Base-by-base conservation (phyloP, 2,329 filamentous ascomycete genomes). In the Cyphellophora attinorum region DNA sequence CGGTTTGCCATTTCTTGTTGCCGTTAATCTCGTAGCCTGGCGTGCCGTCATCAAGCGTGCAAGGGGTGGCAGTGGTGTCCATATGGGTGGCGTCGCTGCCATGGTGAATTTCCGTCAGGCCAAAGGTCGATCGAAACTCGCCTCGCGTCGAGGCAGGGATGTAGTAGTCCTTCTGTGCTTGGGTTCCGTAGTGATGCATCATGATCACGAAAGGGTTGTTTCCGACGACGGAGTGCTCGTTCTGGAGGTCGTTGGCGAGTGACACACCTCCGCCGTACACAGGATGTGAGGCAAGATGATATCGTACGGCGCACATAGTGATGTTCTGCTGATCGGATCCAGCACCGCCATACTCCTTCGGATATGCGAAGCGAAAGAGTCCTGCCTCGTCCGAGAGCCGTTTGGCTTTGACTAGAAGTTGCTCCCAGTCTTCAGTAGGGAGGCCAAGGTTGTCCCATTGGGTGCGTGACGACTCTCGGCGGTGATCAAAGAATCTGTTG, bases 1-100 rank as follows among this genome's bases (percentile, higher is more conserved):
- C 74, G 2, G 72, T 77, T 60, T 79, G 75, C 75, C 75, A 80
- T 54, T 72, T 75, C 58, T 80, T 79, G 31, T 58, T 60, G 3
- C 74, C 75, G 30, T 68, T 70, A 46, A 79, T 65, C 45, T 68
- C 31, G 58, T 65, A 76, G 5, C 66, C 67, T 2, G 59, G 50
- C 4, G 58, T 56, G 1, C 65, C 68, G 31, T 45, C 40, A 11
- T 46, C 40, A n/a, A 51, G 36, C 10, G 47, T 61, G 45, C 64
- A 61, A 15, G 57, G 60, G 19, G 45, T 55, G 2, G 70, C 75
- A 16, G 52, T 58, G 0, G 74, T 79, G 14, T 62, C 66, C 71
- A 78, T 76, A 48, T 72, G 69, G 3, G 74, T 79, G 4, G 73
- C 74, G 53, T 79, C 74, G 39, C 69, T 75, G 12, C 75, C 75